Conservation (phyloP, 768 basidiomycete species). For the Pleurotus tuber-regium region DNA sequence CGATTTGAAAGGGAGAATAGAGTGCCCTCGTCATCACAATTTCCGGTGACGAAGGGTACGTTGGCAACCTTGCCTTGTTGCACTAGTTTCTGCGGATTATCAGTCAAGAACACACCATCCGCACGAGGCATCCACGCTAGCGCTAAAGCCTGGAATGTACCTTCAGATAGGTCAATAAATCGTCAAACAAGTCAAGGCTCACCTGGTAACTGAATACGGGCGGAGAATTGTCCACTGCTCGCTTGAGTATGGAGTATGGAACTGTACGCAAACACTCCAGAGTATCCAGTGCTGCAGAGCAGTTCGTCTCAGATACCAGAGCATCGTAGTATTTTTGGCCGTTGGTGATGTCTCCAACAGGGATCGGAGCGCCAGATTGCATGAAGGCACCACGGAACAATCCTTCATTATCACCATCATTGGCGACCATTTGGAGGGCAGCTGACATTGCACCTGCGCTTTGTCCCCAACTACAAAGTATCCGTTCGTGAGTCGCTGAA, state of each 20-base stretch:
- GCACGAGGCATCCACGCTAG: slow-evolving; percentile 48
- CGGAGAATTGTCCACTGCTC: slow-evolving; percentile 38
- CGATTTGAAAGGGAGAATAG: slow-evolving; percentile 21
- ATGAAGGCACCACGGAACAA: slow-evolving; percentile 51
- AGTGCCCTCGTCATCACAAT: slow-evolving; percentile 46
- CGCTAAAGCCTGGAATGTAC: slow-evolving; percentile 42
- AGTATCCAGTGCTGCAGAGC: slow-evolving; percentile 32
- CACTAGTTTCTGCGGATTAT: slow-evolving; percentile 40
- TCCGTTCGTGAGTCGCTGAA: no score
- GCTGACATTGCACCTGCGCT: slow-evolving; percentile 54
- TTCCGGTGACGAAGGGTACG: slow-evolving; percentile 38
- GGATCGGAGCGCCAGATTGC: slow-evolving; percentile 47
- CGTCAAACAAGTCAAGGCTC: no score
- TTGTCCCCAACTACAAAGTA: slow-evolving; percentile 36
- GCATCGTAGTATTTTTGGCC: slow-evolving; percentile 46
- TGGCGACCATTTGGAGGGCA: slow-evolving; percentile 46
- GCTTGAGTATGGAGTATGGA: slow-evolving; percentile 33
- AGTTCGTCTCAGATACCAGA: slow-evolving; percentile 33
- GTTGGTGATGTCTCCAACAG: slow-evolving; percentile 38
- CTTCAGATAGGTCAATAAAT: neutral
- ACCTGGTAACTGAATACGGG: slow-evolving; percentile 39
- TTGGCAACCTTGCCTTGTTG: slow-evolving; percentile 42
- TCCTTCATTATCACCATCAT: slow-evolving; percentile 41
- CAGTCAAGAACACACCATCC: slow-evolving; percentile 49
- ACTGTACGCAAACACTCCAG: slow-evolving; percentile 38